Conservation (phyloP, 176 grass and related monocot species). For the Juncus effusus region DNA sequence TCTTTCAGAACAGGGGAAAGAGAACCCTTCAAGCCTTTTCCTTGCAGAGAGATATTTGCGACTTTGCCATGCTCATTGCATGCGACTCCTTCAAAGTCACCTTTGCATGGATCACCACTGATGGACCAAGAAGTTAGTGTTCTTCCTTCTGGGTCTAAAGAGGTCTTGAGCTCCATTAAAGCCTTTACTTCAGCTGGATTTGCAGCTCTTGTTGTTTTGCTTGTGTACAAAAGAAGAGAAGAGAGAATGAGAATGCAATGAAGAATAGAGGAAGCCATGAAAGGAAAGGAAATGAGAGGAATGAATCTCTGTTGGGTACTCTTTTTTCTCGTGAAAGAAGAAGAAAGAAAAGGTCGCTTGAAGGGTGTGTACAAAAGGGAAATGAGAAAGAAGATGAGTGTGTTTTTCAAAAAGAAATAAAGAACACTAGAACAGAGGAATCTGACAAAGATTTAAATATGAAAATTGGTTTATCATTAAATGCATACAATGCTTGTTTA, state of each 20-base stretch:
- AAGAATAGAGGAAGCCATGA: constrained; percentile 23
- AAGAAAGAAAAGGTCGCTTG: constrained; percentile 16
- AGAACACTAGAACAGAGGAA: constrained; percentile 10
- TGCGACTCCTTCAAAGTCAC: constrained; percentile 64
- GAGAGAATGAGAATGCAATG: neutral
- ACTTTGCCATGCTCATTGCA: constrained; percentile 71
- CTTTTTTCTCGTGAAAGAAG: constrained; percentile 9
- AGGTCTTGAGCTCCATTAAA: constrained; percentile 60
- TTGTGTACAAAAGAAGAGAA: neutral
- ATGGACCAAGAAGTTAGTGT: constrained; percentile 61
- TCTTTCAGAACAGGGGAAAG: constrained; percentile 57
- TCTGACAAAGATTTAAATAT: neutral
- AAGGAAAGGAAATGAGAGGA: neutral
- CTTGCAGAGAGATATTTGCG: constrained; percentile 91
- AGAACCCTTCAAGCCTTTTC: constrained; percentile 65
- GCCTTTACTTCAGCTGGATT: constrained; percentile 46
- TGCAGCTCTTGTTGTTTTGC: neutral
- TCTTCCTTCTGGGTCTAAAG: constrained; percentile 52
- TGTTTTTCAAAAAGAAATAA: constrained; percentile 16
- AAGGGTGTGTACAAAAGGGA: constrained; percentile 17
- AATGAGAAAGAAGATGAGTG: neutral
- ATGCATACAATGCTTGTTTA: neutral
- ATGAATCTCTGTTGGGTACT: constrained; percentile 15
- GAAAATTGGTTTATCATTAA: constrained; percentile 3
- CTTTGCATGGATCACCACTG: constrained; percentile 54